phyloP scores from a whole-genome alignment of 2,329 filamentous ascomycete species.

The Dendryphion nanum region DNA sequence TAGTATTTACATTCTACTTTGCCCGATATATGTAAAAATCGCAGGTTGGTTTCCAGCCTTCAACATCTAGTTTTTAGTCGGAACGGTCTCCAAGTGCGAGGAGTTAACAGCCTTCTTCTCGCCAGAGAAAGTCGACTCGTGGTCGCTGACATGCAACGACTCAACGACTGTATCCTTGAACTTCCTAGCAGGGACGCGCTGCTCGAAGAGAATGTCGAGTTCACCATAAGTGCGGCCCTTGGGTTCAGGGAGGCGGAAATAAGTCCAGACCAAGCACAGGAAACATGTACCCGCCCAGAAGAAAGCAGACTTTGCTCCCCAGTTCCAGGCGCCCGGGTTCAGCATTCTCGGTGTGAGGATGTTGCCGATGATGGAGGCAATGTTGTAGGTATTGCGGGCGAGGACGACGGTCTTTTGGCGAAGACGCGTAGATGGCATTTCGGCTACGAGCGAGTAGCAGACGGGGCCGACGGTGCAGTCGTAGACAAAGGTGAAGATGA shows the following conservation, averaged over 20 bases:
- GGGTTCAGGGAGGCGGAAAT: slow-evolving; percentile 76
- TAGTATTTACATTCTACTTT: not conserved
- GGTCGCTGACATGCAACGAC: slow-evolving; percentile 17
- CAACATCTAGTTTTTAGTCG: not conserved
- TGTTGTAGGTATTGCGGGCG: slow-evolving; percentile 71
- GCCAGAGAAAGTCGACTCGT: slow-evolving; percentile 4
- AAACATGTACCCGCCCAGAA: slow-evolving; percentile 83
- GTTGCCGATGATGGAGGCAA: slow-evolving; percentile 76
- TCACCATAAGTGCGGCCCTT: slow-evolving; percentile 77
- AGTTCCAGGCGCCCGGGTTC: slow-evolving; percentile 46
- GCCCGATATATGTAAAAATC: not conserved
- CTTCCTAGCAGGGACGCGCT: slow-evolving; percentile 24
- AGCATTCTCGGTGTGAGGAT: slow-evolving; percentile 36
- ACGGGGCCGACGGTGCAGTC: slow-evolving; percentile 85
- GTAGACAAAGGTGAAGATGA: slow-evolving; percentile 64
- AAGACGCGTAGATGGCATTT: slow-evolving; percentile 77
- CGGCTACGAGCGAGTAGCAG: slow-evolving; percentile 83
- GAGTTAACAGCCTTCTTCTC: slow-evolving; percentile 8
- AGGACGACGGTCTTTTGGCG: slow-evolving; percentile 91
- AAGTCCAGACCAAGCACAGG: slow-evolving; percentile 73
- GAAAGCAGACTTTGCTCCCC: slow-evolving; percentile 82
- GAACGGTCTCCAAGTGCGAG: slow-evolving; percentile 8
- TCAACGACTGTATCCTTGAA: slow-evolving; percentile 27
- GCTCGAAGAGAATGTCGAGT: slow-evolving; percentile 75
- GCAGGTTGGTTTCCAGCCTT: not conserved